These are phyloP conservation scores for Rhodotorula sp. DNA, from an alignment of 1,284 basidiomycete genomes.

Conservation along the genomic window DNA sequence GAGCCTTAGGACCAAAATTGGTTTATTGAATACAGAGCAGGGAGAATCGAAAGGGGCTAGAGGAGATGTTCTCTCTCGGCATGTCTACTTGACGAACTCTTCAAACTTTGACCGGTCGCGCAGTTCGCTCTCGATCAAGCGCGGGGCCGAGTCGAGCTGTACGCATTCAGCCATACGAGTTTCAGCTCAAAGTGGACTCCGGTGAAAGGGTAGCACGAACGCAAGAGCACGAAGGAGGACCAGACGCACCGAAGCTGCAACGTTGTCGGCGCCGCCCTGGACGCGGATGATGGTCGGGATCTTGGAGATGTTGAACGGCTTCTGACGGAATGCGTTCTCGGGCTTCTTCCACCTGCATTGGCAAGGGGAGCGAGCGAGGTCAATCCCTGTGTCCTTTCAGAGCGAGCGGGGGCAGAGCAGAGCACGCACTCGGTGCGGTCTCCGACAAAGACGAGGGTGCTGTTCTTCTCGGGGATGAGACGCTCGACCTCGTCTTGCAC, in stretches of 20 bases:
- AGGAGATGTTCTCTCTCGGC: not conserved
- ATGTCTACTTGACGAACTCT: slow-evolving; percentile 40
- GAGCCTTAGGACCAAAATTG: not conserved
- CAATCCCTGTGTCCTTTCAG: too few species aligned
- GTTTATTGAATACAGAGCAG: not conserved
- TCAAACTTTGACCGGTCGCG: slow-evolving; percentile 46
- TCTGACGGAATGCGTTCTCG: slow-evolving; percentile 63
- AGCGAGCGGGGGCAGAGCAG: not conserved
- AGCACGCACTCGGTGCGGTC: slow-evolving; percentile 57
- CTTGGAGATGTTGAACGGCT: slow-evolving; percentile 62
- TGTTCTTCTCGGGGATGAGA: slow-evolving; percentile 59
- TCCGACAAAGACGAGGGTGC: slow-evolving; percentile 71
- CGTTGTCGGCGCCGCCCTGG: slow-evolving; percentile 9
- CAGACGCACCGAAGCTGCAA: slow-evolving; percentile 61
- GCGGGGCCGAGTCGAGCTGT: slow-evolving; percentile 56
- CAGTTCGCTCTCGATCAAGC: slow-evolving; percentile 62
- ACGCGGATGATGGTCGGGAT: slow-evolving; percentile 71
- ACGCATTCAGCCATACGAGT: not conserved
- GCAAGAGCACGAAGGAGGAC: not conserved
- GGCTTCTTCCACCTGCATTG: slow-evolving; percentile 64
- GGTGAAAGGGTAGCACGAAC: slow-evolving; percentile 7
- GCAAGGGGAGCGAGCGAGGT: not conserved
- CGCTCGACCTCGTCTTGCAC: slow-evolving; percentile 59
- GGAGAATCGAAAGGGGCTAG: not conserved
- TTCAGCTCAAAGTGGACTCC: not conserved